Evolutionary conservation across 78 protist genomes (phyloP).

Genomic region (Dictyostelium capitatum): DNA sequence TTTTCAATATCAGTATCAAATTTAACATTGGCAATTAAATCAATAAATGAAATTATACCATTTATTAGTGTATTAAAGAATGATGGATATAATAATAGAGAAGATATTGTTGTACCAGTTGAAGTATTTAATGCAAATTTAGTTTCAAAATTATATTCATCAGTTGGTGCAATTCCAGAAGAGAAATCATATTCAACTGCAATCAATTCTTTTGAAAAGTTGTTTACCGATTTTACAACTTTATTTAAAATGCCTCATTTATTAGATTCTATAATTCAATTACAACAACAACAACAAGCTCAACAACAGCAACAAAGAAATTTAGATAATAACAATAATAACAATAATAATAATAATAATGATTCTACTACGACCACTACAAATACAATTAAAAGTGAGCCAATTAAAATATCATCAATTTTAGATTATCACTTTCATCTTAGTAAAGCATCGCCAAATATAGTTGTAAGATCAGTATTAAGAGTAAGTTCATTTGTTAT

Average conservation of each 20-base stretch:
- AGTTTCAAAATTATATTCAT: neutral
- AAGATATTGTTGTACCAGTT: constrained; percentile 16
- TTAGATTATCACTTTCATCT: constrained; percentile 60
- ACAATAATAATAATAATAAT: neutral
- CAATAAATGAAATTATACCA: neutral
- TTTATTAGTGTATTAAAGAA: neutral
- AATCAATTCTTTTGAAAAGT: constrained; percentile 16
- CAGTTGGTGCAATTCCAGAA: neutral
- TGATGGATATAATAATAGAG: neutral
- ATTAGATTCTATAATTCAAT: neutral
- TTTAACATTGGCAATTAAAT: constrained; percentile 22
- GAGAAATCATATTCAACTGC: neutral
- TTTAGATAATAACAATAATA: neutral
- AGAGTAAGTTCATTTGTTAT: neutral
- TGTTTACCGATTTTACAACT: constrained; percentile 2
- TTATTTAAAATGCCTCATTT: constrained; percentile 56
- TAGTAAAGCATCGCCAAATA: constrained; percentile 51
- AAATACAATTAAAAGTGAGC: neutral
- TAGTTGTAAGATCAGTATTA: constrained; percentile 37
- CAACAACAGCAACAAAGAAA: constrained; percentile 1
- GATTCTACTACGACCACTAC: too few species aligned
- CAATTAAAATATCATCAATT: constrained; percentile 1
- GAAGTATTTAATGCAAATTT: constrained; percentile 15
- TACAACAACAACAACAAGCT: neutral
- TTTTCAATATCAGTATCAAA: constrained; percentile 20